Conservation (phyloP, 1,139 yeast genomes). For the Debaryomycetaceae sp. region DNA sequence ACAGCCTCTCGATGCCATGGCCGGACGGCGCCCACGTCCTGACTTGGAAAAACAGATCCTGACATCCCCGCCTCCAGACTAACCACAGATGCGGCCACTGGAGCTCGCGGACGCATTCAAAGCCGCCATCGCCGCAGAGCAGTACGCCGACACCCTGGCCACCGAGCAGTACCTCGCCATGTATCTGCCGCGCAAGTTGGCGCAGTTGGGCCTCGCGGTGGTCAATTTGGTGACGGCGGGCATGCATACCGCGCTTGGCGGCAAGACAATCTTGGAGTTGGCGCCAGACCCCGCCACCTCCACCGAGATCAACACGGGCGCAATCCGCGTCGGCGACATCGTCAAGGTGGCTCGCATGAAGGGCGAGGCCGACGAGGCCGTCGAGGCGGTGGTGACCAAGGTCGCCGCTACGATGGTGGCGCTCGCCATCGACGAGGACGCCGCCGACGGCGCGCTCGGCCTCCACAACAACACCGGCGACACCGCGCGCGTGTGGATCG, state of each 20-base stretch:
- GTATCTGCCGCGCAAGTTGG: constrained; percentile 62
- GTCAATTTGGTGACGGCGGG: constrained; percentile 58
- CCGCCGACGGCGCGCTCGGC: constrained; percentile 40
- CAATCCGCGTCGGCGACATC: constrained; percentile 75
- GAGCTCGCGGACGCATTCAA: constrained; percentile 41
- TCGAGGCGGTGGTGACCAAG: constrained; percentile 62
- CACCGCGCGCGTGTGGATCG: constrained; percentile 50
- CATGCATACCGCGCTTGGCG: constrained; percentile 76
- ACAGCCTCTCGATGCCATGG: constrained; percentile 18
- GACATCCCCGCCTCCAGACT: constrained; percentile 14
- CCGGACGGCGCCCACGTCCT: constrained; percentile 11
- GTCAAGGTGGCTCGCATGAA: constrained; percentile 47
- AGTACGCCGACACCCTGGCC: constrained; percentile 52
- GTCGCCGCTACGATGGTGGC: constrained; percentile 42
- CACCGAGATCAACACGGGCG: constrained; percentile 49
- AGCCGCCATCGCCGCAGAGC: constrained; percentile 52
- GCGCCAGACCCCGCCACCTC: constrained; percentile 54
- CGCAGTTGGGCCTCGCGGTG: constrained; percentile 70
- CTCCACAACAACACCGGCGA: constrained; percentile 44
- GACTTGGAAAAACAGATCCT: constrained; percentile 30
- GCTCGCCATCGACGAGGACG: constrained; percentile 58
- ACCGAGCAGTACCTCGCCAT: constrained; percentile 46
- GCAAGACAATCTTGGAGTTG: constrained; percentile 66
- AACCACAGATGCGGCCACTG: constrained; percentile 4
- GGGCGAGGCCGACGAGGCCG: constrained; percentile 21